Evolutionary conservation across 345 rosid genomes (phyloP).

Genomic region (Aquilaria sinensis): DNA sequence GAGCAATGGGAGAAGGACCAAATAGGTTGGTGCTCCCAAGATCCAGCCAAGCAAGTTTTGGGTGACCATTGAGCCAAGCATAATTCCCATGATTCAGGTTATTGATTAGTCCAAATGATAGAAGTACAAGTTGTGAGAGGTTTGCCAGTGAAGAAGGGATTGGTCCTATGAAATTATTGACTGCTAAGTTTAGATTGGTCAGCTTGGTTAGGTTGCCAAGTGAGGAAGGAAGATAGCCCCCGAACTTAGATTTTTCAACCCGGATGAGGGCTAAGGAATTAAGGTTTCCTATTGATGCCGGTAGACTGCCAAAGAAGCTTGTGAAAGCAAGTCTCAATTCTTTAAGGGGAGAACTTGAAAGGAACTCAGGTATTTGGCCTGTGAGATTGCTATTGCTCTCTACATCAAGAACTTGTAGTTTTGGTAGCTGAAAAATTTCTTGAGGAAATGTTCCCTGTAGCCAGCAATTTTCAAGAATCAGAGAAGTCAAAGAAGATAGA

Average conservation of each 20-base stretch:
- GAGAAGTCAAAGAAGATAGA: not conserved
- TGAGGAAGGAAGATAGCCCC: constrained; percentile 14
- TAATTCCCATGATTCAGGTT: constrained; percentile 2
- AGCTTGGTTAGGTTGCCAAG: constrained; percentile 6
- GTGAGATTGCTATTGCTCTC: not conserved
- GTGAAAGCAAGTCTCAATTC: not conserved
- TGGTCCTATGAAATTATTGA: not conserved
- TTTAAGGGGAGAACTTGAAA: not conserved
- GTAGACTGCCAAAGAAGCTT: constrained; percentile 12
- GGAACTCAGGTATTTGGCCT: constrained; percentile 14
- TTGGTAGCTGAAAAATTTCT: constrained; percentile 4
- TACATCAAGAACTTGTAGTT: constrained; percentile 3
- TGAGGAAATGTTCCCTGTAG: constrained; percentile 6
- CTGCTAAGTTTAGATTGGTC: not conserved
- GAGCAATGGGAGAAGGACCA: not conserved
- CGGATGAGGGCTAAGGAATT: not conserved
- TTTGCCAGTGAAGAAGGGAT: constrained; percentile 5
- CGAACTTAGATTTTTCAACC: not conserved
- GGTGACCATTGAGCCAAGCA: not conserved
- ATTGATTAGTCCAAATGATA: not conserved
- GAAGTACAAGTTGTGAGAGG: not conserved
- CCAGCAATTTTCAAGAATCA: constrained; percentile 2
- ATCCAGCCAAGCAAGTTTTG: not conserved
- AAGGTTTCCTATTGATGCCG: constrained; percentile 15
- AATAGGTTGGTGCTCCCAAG: not conserved